Base-by-base conservation (phyloP, 345 rosid genomes). In the Aurinia saxatilis region DNA sequence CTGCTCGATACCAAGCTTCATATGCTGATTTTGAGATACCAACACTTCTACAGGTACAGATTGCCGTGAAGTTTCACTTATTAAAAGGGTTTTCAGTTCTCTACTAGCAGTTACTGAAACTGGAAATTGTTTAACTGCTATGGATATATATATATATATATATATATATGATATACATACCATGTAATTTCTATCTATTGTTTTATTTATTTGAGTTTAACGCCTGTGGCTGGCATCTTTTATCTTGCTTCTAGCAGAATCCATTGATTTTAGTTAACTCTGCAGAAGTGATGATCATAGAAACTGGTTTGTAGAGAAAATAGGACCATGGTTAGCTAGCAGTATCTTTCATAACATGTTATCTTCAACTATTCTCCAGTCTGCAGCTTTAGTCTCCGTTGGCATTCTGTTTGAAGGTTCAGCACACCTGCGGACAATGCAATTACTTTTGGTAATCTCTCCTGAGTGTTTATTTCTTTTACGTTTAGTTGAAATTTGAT, bases 331-430 rank as follows among this genome's bases (percentile, higher is more conserved):
- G 5, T 59, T 36, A 53, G 36, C 35, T 36, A 17, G 57, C 61
- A 40, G 19, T 19, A 37, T 50, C 35, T 62, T 59, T 51, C 14
- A 44, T 42, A 64, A 71, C 49, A 34, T 48, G 18, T 60, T 75
- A 36, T 71, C 29, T 35, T 69, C 67, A 17, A 67, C 70, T 60
- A 41, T 73, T 65, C 63, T 67, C 30, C 79, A 93, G 99, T 81
- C 97, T 72, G 93, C 96, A 61, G 99, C 96, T 3, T 73, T 93
- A 59, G 79, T 93, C 79, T 90, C 97, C 17, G 75, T 87, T 46
- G 99, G 99, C 72, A 83, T 90, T 72, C 88, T 93, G 64, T 90
- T 71, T 60, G 99, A 93, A 82, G 99, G 97, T 74, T 87, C 99
- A 37, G 91, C 91, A 56, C 97, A 93, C 76, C 91, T 79, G 6